These are phyloP conservation scores for Rhizopogon roseolus DNA, from an alignment of 768 basidiomycete genomes.

Conservation along the genomic window DNA sequence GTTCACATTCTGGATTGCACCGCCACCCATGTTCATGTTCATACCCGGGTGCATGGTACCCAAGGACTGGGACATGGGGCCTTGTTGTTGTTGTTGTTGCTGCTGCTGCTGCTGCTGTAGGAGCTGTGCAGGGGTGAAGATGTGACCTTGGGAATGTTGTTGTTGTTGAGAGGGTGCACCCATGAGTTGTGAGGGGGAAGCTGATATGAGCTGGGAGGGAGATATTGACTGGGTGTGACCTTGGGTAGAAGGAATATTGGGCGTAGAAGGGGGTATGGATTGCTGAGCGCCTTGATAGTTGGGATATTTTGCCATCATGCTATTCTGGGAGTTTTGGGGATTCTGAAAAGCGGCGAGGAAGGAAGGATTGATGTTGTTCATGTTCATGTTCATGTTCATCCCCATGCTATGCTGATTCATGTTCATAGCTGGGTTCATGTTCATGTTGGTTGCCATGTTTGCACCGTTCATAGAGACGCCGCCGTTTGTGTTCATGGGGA, in stretches of 20 bases:
- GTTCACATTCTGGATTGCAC: slow-evolving; percentile 13
- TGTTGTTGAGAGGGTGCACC: slow-evolving; percentile 8
- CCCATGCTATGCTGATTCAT: slow-evolving; percentile 1
- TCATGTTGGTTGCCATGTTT: slow-evolving; percentile 3
- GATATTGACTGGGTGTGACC: slow-evolving; percentile 17
- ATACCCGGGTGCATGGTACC: slow-evolving; percentile 19
- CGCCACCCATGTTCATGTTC: slow-evolving; percentile 17
- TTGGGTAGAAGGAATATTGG: slow-evolving; percentile 6
- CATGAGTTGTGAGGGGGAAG: slow-evolving; percentile 21
- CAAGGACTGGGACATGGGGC: slow-evolving; percentile 6
- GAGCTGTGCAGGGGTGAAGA: slow-evolving; percentile 32
- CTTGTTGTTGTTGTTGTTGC: slow-evolving; percentile 11
- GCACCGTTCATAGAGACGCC: slow-evolving; percentile 5
- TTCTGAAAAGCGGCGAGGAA: slow-evolving; percentile 28
- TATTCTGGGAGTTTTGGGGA: slow-evolving; percentile 6
- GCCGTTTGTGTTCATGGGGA: slow-evolving; percentile 3
- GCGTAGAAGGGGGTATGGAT: slow-evolving; percentile 9
- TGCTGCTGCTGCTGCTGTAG: slow-evolving; percentile 21
- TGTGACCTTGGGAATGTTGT: slow-evolving; percentile 6
- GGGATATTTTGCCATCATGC: slow-evolving; percentile 10
- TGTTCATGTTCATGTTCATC: slow-evolving; percentile 7
- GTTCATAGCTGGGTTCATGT: neutral
- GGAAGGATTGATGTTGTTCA: slow-evolving; percentile 25
- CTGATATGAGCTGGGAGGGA: slow-evolving; percentile 13
- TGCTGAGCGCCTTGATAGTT: slow-evolving; percentile 11